Conservation (phyloP, 768 basidiomycete species). For the Vararia minispora region DNA sequence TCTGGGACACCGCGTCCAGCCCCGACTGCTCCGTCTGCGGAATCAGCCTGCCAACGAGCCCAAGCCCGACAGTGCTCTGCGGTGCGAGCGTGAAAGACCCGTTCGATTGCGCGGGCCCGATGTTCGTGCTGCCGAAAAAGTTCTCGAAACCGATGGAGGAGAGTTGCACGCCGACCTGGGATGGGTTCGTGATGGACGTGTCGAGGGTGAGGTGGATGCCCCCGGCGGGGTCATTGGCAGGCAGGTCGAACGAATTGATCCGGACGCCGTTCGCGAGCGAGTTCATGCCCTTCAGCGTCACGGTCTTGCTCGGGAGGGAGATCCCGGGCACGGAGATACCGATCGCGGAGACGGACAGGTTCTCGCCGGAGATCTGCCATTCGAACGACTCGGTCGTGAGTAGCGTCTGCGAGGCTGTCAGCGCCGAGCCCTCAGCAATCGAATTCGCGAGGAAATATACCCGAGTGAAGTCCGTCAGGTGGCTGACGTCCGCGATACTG, state of each 20-base stretch:
- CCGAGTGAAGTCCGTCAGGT: conserved; percentile 57
- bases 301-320: conserved; percentile 39
- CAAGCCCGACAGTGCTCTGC: conserved; percentile 36
- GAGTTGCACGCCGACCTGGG: conserved; percentile 63
- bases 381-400: conserved; percentile 56
- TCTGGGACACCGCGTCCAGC: conserved; percentile 43
- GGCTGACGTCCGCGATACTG: conserved; percentile 41
- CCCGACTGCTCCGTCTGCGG: conserved; percentile 44
- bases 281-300: conserved; percentile 62
- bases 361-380: conserved; percentile 58
- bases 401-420: conserved; percentile 25
- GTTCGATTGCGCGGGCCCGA: conserved; percentile 46
- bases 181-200: conserved; percentile 51
- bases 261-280: conserved; percentile 49
- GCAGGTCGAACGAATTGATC: conserved; percentile 60
- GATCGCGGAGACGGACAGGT: conserved; percentile 50
- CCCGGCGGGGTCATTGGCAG: conserved; percentile 57
- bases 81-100: conserved; percentile 45
- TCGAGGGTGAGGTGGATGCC: conserved; percentile 60
- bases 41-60: conserved; percentile 51
- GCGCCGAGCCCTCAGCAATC: too few species aligned
- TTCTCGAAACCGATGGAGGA: conserved; percentile 52
- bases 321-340: conserved; percentile 51
- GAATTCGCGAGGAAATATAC: conserved; percentile 21
- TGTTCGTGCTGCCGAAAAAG: conserved; percentile 37